These are phyloP conservation scores for Pisolithus orientalis DNA, from an alignment of 768 basidiomycete species.

Conservation along the genomic window DNA sequence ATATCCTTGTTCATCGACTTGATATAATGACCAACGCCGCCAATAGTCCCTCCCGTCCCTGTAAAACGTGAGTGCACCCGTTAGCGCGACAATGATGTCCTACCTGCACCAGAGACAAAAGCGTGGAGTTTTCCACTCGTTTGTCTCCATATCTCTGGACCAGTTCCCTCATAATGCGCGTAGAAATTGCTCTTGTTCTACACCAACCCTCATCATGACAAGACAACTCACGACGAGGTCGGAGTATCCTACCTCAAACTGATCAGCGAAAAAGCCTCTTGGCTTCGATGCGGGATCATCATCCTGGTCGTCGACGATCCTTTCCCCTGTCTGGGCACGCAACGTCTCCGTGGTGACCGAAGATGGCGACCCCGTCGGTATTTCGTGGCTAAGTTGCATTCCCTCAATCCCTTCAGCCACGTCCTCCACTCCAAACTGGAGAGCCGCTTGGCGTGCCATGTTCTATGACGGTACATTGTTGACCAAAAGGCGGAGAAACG, in stretches of 20 bases:
- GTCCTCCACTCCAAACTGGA: constrained; percentile 55
- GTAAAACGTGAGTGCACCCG: background rate
- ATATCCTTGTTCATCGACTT: constrained; percentile 67
- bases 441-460: constrained; percentile 74
- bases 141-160: constrained; percentile 93
- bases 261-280: constrained; percentile 90
- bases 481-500: background rate
- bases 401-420: constrained; percentile 9
- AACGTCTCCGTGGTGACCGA: constrained; percentile 48
- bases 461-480: constrained; percentile 46
- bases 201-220: background rate
- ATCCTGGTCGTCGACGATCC: constrained; percentile 14
- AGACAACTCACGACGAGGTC: background rate
- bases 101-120: constrained; percentile 88
- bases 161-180: constrained; percentile 86
- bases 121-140: constrained; percentile 76
- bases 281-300: constrained; percentile 36
- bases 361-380: constrained; percentile 43
- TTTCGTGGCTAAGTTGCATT: constrained; percentile 23
- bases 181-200: constrained; percentile 86
- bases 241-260: constrained; percentile 63
- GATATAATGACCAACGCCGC: constrained; percentile 74
- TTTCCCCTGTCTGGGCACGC: constrained; percentile 30
- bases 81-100: constrained; percentile 1
- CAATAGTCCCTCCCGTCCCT: constrained; percentile 97